Conservation (phyloP, 1,139 yeast species). For the Maudiozyma humilis region DNA sequence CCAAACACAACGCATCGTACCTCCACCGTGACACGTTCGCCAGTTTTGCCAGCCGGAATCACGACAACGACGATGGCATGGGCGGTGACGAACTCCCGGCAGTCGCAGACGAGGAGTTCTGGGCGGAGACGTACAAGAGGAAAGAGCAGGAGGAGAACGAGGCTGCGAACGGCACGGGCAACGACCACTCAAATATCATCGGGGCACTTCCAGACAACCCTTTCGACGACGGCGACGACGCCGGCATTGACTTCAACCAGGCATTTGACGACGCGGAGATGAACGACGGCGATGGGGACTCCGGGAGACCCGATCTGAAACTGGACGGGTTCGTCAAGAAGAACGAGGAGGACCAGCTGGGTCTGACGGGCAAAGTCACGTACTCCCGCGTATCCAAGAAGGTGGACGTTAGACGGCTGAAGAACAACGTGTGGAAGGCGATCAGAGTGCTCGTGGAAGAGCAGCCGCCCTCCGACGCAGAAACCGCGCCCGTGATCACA, state of each 20-base stretch:
- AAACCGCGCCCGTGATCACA: slow-evolving; percentile 6
- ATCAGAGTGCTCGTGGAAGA: slow-evolving; percentile 25
- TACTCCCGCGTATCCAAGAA: slow-evolving; percentile 77
- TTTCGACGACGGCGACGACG: slow-evolving; percentile 23
- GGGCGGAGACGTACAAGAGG: slow-evolving; percentile 60
- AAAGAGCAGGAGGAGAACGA: slow-evolving; percentile 35
- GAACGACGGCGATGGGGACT: slow-evolving; percentile 10
- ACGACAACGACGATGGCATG: slow-evolving; percentile 7
- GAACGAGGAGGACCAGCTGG: slow-evolving; percentile 32
- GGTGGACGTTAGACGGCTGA: slow-evolving; percentile 72
- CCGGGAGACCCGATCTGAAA: slow-evolving; percentile 17
- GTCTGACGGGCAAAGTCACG: slow-evolving; percentile 38
- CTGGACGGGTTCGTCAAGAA: slow-evolving; percentile 28
- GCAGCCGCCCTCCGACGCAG: neutral
- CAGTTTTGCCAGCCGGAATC: slow-evolving; percentile 1
- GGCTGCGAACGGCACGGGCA: slow-evolving; percentile 25
- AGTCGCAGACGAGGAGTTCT: slow-evolving; percentile 58
- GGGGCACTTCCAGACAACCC: slow-evolving; percentile 26
- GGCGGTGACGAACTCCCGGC: slow-evolving; percentile 12
- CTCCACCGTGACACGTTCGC: slow-evolving; percentile 7
- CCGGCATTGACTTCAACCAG: slow-evolving; percentile 37
- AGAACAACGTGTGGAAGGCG: slow-evolving; percentile 76
- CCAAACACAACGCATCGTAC: neutral
- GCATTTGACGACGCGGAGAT: slow-evolving; percentile 35
- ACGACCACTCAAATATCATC: slow-evolving; percentile 12